These are phyloP conservation scores for Aspergillus fumigatus DNA, from an alignment of 2,329 filamentous ascomycete genomes.

Conservation along the genomic window DNA sequence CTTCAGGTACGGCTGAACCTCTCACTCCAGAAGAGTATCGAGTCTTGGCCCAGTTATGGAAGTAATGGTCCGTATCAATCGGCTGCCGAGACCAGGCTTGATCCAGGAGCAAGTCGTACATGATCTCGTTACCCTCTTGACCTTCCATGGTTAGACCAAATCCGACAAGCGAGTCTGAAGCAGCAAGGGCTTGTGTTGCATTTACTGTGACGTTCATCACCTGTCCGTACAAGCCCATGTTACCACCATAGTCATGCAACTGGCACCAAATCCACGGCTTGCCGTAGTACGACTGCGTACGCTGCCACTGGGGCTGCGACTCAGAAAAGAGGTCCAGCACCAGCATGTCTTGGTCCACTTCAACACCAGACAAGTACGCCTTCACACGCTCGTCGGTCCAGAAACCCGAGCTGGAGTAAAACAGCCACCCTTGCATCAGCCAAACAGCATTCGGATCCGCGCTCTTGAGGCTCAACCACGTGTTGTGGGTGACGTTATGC, in stretches of 20 bases:
- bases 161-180: constrained; percentile 43
- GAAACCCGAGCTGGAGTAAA: constrained; percentile 42
- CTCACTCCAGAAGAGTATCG: constrained; percentile 34
- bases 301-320: constrained; percentile 47
- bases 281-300: constrained; percentile 48
- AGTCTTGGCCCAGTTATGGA: constrained; percentile 42
- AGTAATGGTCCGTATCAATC: constrained; percentile 45
- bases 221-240: constrained; percentile 49
- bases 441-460: constrained; percentile 48
- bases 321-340: constrained; percentile 51
- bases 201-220: constrained; percentile 47
- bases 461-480: constrained; percentile 46
- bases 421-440: constrained; percentile 54
- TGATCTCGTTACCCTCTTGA: constrained; percentile 51
- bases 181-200: constrained; percentile 41
- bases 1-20: constrained; percentile 17
- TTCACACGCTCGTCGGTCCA: constrained; percentile 48
- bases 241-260: constrained; percentile 49
- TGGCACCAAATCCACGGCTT: constrained; percentile 55
- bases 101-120: constrained; percentile 49
- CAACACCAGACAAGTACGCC: constrained; percentile 47
- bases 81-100: constrained; percentile 47
- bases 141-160: constrained; percentile 49
- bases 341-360: constrained; percentile 44
- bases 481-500: constrained; percentile 40